A percentile compares a stretch with the other conserved stretches of the same genome.
Evolutionary conservation across 2,329 filamentous ascomycete genomes (phyloP).

Genomic region (Fusarium sp.): DNA sequence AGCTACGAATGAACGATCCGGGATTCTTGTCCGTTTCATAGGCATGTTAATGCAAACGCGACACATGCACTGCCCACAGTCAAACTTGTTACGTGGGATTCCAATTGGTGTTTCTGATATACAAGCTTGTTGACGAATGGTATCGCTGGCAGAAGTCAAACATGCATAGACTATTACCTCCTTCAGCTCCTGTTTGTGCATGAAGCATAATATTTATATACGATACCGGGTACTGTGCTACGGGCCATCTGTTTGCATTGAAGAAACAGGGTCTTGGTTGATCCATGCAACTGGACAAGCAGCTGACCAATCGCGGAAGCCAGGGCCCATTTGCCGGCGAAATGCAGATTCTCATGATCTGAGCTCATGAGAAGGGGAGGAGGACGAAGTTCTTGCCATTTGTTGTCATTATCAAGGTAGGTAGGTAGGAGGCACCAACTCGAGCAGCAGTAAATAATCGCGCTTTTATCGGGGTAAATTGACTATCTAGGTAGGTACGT

Average conservation of each 20-base stretch:
- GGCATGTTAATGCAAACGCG: neutral
- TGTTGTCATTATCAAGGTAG: neutral
- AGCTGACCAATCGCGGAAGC: slow-evolving; percentile 13
- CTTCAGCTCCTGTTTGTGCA: neutral
- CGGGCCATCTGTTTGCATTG: neutral
- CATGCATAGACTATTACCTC: neutral
- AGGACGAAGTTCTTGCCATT: neutral
- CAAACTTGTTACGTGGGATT: neutral
- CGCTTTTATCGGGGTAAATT: neutral
- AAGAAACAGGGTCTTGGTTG: neutral
- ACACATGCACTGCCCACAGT: neutral
- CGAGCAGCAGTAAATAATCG: neutral
- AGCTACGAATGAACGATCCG: neutral
- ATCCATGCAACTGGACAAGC: slow-evolving; percentile 9
- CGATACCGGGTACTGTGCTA: neutral
- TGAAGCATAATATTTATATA: slow-evolving; percentile 1
- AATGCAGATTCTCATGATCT: slow-evolving; percentile 2
- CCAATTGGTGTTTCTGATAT: neutral
- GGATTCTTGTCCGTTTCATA: neutral
- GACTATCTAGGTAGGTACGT: neutral
- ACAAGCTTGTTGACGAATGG: neutral
- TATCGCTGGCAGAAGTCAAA: neutral
- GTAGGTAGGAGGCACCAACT: neutral
- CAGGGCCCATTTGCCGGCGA: slow-evolving; percentile 11
- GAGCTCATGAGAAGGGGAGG: slow-evolving; percentile 9